Conservation (phyloP, 2,329 filamentous ascomycete species). For the Hypoxylon sp. region DNA sequence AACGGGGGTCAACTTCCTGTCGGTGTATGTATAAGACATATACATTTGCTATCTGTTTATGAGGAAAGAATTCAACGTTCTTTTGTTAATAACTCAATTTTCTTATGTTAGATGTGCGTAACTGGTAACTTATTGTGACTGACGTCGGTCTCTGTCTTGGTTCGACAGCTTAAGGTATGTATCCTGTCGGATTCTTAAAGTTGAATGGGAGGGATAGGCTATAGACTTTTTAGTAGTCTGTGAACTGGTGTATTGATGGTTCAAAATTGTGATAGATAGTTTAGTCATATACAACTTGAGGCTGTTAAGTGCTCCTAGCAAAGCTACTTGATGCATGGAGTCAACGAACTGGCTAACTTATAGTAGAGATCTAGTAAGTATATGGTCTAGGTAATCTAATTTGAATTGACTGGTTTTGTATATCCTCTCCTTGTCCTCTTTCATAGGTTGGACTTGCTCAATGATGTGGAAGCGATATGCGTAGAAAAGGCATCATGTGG, state of each 20-base stretch:
- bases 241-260: no score
- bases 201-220: neutral
- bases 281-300: no score
- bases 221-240: no score
- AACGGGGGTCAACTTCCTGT: conserved; percentile 2
- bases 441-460: no score
- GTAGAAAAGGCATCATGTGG: no score
- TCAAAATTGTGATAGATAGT: no score
- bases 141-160: neutral
- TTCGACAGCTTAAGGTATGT: neutral
- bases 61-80: conserved; percentile 9
- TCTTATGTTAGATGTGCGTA: neutral
- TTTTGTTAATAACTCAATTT: neutral
- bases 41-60: conserved; percentile 12
- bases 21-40: no score
- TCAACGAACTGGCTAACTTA: neutral
- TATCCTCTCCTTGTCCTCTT: no score
- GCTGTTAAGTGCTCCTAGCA: neutral
- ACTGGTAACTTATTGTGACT: neutral
- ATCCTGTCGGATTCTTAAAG: neutral
- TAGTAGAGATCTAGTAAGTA: no score
- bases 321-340: neutral
- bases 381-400: no score
- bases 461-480: no score
- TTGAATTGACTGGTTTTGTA: no score